Base-by-base conservation (phyloP, 805 yeast species). In the Candida rishiriensis region DNA sequence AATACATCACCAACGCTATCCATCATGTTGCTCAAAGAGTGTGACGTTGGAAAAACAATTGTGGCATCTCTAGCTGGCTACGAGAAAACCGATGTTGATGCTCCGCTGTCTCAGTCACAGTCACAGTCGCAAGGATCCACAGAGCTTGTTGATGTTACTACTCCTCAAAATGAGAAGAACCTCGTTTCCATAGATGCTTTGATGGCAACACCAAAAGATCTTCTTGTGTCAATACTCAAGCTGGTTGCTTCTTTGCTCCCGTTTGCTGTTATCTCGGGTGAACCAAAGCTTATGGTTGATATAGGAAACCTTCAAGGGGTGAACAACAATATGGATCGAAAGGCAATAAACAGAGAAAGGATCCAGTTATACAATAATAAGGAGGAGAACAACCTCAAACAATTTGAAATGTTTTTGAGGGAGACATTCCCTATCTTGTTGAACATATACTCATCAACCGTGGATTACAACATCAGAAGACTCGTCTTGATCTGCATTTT, bases 121-220 rank as follows among this genome's bases (percentile, higher is more conserved):
- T 12, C 14, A 4, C 14, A 15, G 17, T 15, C 41, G 9, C 14
- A 40, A 5, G 14, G 29, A 12, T 16, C 17, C 16, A 29, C 29
- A 4, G 12, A 36, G 8, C 15, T 10, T 3, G 41, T 18, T 3
- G 37, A 32, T 11, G 32, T 21, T 21, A 28, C 41, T 21, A 28
- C 41, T 21, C 26, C 4, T 5, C 26, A 21, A 1, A 12, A 18
- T 18, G 34, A 17, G 4, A 39, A 12, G 13, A 31, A 44, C 15
- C 33, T 42, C 1, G 59, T 78, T 1, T 68, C 88, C 5, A 76
- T 83, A 38, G 95, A 86, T 55, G 77, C 87, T 0, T 62, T 88
- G 34, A 83, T 87, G 79, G 77, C 82, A 42, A 76, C 81, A 2
- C 89, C 91, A 0, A 83, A 81, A 52, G 84, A 81, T n/a, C 58